Conservation (phyloP, 2,329 filamentous ascomycete genomes). For the Colletotrichum abscissum region DNA sequence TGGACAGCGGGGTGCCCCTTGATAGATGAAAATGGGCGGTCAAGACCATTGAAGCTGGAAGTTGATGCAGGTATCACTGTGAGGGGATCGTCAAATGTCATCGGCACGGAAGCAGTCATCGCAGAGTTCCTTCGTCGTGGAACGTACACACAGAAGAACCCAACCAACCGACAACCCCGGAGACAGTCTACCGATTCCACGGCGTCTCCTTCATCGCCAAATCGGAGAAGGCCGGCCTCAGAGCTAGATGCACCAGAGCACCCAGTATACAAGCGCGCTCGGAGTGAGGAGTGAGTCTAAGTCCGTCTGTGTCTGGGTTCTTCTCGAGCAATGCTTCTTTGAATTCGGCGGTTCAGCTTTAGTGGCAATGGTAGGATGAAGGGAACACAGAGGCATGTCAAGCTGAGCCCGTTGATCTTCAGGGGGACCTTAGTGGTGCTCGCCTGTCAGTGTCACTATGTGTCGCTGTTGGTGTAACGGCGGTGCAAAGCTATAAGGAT, state of each 20-base stretch:
- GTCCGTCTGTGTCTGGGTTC: background rate
- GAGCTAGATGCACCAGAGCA: constrained; percentile 36
- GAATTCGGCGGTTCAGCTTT: background rate
- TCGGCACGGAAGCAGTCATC: constrained; percentile 50
- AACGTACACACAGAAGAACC: background rate
- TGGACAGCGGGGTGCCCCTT: constrained; percentile 57
- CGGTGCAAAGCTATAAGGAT: background rate
- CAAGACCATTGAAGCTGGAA: constrained; percentile 53
- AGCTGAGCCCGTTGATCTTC: background rate
- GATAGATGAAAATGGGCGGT: constrained; percentile 57
- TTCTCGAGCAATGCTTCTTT: background rate
- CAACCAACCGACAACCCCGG: background rate
- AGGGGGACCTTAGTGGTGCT: background rate
- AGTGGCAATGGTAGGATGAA: background rate
- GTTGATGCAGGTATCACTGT: constrained; percentile 59
- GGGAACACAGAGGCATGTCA: background rate
- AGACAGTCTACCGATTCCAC: background rate
- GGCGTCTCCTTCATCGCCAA: background rate
- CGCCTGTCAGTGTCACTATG: background rate
- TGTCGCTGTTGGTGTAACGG: background rate
- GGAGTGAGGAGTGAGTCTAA: constrained; percentile 34
- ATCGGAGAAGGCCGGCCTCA: constrained; percentile 35
- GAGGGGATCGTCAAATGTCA: constrained; percentile 55
- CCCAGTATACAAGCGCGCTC: constrained; percentile 38
- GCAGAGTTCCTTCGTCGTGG: constrained; percentile 42